Evolutionary conservation across 306 rosid genomes (phyloP), one percentile per base, ranked within the genome.

Genomic region (Citrullus mucosospermus): DNA sequence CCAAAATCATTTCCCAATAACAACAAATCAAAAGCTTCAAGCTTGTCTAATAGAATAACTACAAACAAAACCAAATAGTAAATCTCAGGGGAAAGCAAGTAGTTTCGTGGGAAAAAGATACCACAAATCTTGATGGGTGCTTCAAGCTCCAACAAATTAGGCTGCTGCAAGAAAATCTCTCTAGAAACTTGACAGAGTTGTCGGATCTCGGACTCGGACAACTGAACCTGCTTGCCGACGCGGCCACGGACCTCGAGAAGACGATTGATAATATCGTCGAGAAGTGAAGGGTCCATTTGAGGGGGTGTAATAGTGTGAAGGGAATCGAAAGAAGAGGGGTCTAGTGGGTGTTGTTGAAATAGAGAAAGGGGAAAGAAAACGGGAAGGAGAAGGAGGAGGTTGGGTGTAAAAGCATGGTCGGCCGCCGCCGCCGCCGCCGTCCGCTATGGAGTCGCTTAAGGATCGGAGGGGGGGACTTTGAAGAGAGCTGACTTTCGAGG

Each of bases 81-180:
- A 53, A 54, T 34, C 71, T 50, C 53, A 58, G 32, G 17, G 6
- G 36, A 53, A 46, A 44, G 14, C 8, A 22, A 44, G 68, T 53
- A 58, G 17, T n/a, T 8, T 28, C 17, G 77, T 80, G 58, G 55
- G 55, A 62, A 69, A 60, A 56, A 83, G 56, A 75, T 83, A 93
- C 98, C 97, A 65, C 97, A 92, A 88, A 93, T 93, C 88, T 93
- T 93, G 79, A 93, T 91, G 82, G 98, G 98, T 16, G 97, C 96
- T 81, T 92, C 90, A 58, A 93, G 94, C 79, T 93, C 93, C 83
- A 93, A 82, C 79, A 92, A 84, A 85, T 84, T 89, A 61, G 98
- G 94, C 81, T 93, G 98, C 77, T 89, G 90, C 79, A 93, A 67
- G 87, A 93, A 92, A 84, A 93, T 87, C 4, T 90, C 96, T 78